Base-by-base conservation (phyloP, 2,329 filamentous ascomycete genomes). In the Neonectria sp. region DNA sequence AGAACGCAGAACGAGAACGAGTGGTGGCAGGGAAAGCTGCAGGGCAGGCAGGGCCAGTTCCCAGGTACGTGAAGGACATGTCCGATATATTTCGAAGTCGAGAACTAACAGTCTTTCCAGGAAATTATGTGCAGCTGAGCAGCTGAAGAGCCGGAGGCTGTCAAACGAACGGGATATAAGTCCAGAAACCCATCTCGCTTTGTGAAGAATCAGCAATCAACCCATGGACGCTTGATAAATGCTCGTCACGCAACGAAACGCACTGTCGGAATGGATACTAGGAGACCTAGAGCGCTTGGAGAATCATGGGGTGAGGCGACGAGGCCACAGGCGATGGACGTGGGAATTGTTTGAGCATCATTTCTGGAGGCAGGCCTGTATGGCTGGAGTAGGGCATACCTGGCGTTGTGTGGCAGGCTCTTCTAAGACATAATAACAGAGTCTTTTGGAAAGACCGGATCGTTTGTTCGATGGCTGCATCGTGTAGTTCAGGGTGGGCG, bases 1-100 rank as follows among this genome's bases (percentile, higher is more conserved):
- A 88, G 93, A 73, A 97, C 94, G n/a, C 86, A 89, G 69, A 98
- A 97, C 76, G 91, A 94, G 58, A 98, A 99, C 74, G 96, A 99
- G 81, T 99, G 96, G 96, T 99, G 96, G 96, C 91, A 88, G 9
- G 96, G 96, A 43, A 93, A 90, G 78, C 79, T 97, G 60, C 86
- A 92, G 66, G 94, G 93, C 55, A 92, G 92, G 82, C 86, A 93
- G 77, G 96, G 96, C 29, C 95, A 98, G 78, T 99, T 99, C 80
- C 96, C 96, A 83, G 96, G 96, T 97, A 86, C 79, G 90, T 80
- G 27, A 17, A 40, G 24, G 9, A 21, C 21, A 45, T 15, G 33
- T 3, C n/a, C 15, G 12, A 21, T n/a, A 21, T n/a, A 55, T 27
- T 49, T 40, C 40, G 37, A 53, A 12, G 24, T 13, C 4, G 17